Percentiles rank a stretch among this genome's conserved stretches.
Conservation (phyloP, 2,329 filamentous ascomycete species). For the Xylaria sp. region DNA sequence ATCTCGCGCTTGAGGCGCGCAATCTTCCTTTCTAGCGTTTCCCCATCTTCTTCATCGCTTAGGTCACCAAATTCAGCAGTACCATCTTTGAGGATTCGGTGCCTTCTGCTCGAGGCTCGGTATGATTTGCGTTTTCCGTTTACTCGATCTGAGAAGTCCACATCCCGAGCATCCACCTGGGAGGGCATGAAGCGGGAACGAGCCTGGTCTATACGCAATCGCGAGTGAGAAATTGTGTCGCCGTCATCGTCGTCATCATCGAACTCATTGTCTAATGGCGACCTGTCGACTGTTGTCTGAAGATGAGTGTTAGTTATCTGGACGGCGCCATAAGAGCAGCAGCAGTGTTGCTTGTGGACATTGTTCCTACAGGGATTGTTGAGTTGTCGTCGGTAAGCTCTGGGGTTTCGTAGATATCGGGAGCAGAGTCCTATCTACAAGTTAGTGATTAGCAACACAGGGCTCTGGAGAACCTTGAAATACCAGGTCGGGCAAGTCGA, state of each 20-base stretch:
- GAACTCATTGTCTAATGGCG: constrained; percentile 66
- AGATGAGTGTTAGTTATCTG: constrained; percentile 30
- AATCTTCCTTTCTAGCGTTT: constrained; percentile 78
- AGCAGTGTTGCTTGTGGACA: not conserved
- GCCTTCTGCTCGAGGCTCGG: constrained; percentile 71
- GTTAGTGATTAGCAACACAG: constrained; percentile 7
- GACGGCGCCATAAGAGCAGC: not conserved
- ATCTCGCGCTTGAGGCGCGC: constrained; percentile 80
- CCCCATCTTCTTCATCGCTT: constrained; percentile 72
- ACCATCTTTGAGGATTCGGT: constrained; percentile 66
- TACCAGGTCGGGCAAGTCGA: constrained; percentile 79
- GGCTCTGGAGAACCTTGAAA: constrained; percentile 12
- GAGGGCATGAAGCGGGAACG: constrained; percentile 79
- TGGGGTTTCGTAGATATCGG: constrained; percentile 96
- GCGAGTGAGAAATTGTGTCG: constrained; percentile 76
- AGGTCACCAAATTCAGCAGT: constrained; percentile 74
- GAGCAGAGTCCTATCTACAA: constrained; percentile 78
- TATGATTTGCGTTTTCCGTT: constrained; percentile 84
- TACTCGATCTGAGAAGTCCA: constrained; percentile 90
- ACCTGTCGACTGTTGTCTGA: constrained; percentile 61
- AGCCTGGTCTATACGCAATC: constrained; percentile 78
- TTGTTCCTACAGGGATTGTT: constrained; percentile 73
- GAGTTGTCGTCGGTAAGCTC: constrained; percentile 90
- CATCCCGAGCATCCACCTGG: constrained; percentile 75
- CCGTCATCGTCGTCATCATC: constrained; percentile 48